These are phyloP conservation scores for Pythium inflatum DNA, from an alignment of 352 stramenopile species.

Conservation along the genomic window DNA sequence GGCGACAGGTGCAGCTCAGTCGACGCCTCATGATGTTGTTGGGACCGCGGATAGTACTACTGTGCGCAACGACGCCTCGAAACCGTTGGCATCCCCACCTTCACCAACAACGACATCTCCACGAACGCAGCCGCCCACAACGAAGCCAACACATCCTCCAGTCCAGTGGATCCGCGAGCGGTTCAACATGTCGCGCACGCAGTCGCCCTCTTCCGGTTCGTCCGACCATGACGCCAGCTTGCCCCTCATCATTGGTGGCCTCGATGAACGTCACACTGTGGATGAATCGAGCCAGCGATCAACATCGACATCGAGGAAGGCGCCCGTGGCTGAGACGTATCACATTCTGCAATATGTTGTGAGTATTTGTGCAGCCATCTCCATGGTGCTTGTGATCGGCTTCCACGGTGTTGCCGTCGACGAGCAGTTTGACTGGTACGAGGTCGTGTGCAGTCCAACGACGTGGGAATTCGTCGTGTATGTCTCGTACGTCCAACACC, in stretches of 20 bases:
- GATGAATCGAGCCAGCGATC: background rate
- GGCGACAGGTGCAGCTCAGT: too few species aligned
- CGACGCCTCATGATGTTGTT: too few species aligned
- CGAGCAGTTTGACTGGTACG: constrained; percentile 16
- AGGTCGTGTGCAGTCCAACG: constrained; percentile 28
- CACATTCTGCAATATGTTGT: constrained; percentile 21
- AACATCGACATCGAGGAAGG: background rate
- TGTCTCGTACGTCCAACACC: constrained; percentile 36
- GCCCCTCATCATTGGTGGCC: constrained; percentile 7
- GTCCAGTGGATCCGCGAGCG: constrained; percentile 3
- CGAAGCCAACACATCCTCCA: background rate
- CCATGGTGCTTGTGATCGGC: constrained; percentile 25
- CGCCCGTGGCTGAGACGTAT: background rate
- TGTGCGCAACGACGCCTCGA: too few species aligned
- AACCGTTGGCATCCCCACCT: background rate
- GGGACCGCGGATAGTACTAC: too few species aligned
- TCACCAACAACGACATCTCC: background rate
- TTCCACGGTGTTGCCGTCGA: constrained; percentile 29
- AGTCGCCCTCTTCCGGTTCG: background rate
- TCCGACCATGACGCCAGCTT: background rate
- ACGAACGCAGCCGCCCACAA: background rate
- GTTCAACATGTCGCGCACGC: background rate
- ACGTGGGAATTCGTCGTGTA: constrained; percentile 42
- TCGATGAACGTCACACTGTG: background rate
- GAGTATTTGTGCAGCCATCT: constrained; percentile 2